Percentiles rank a stretch among this genome's conserved stretches.
Evolutionary conservation across 257 asterid species (phyloP).

Genomic region (Nicotiana otophora): DNA sequence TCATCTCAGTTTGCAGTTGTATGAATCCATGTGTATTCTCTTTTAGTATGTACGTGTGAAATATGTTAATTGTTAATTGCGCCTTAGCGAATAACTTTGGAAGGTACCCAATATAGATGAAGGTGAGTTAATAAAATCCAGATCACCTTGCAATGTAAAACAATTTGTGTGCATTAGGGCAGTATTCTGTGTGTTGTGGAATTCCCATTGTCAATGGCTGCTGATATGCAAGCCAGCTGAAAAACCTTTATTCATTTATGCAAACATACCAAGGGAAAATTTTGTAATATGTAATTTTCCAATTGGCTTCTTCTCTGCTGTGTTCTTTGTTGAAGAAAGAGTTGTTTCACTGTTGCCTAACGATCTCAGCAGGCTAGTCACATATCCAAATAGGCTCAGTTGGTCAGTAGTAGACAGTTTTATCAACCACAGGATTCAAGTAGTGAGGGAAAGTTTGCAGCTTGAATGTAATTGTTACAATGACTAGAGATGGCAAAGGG

Average conservation of each 20-base stretch:
- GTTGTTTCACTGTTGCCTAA: not conserved
- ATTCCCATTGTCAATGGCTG: not conserved
- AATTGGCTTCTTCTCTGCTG: not conserved
- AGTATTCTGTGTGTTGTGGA: not conserved
- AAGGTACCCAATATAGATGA: not conserved
- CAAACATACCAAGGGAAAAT: not conserved
- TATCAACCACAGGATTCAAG: not conserved
- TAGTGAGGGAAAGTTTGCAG: not conserved
- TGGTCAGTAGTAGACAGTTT: not conserved
- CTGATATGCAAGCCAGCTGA: not conserved
- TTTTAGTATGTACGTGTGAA: not conserved
- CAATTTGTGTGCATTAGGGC: not conserved
- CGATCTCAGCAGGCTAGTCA: not conserved
- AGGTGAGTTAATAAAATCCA: not conserved
- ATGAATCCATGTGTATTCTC: not conserved
- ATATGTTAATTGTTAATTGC: not conserved
- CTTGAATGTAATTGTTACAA: not conserved
- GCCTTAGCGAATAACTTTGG: not conserved
- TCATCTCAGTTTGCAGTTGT: conserved; percentile 1
- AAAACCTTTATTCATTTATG: not conserved
- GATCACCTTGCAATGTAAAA: not conserved
- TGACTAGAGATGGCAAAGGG: not conserved
- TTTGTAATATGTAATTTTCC: not conserved
- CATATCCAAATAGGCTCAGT: not conserved
- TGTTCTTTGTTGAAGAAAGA: not conserved